phyloP scores from a whole-genome alignment of 2,329 filamentous ascomycete genomes.

The Dothistroma pini region DNA sequence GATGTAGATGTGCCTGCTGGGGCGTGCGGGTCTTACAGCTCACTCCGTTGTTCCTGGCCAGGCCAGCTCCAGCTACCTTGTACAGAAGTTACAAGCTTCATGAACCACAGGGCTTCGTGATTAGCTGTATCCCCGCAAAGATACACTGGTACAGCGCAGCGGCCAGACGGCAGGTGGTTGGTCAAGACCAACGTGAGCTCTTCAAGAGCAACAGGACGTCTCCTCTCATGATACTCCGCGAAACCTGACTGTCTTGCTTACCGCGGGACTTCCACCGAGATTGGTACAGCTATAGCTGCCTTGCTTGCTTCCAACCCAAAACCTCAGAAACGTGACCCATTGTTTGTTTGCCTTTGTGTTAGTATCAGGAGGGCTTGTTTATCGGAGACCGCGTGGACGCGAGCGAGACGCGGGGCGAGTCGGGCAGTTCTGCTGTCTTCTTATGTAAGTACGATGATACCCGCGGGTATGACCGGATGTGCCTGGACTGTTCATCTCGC shows the following conservation, averaged over 20 bases:
- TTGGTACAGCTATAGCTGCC: neutral
- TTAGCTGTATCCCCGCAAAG: constrained; percentile 9
- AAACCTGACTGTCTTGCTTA: constrained; percentile 3
- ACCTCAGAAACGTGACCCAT: constrained; percentile 1
- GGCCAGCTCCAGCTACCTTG: neutral
- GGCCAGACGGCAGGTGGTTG: constrained; percentile 5
- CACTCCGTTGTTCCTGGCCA: neutral
- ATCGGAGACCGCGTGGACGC: neutral
- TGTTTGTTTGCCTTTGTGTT: neutral
- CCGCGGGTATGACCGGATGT: neutral
- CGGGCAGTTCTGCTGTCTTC: neutral
- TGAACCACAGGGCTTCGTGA: constrained; percentile 5
- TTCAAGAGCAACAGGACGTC: neutral
- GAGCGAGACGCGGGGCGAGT: neutral
- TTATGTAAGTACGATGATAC: neutral
- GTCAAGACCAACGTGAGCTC: neutral
- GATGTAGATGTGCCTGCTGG: neutral
- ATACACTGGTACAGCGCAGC: constrained; percentile 6
- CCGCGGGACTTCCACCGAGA: neutral
- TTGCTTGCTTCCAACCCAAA: neutral
- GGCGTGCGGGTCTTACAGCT: no score
- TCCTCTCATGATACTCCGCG: neutral
- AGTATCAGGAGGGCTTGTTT: neutral
- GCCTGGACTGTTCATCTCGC: neutral
- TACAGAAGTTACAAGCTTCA: neutral